Evolutionary conservation across 495 filamentous ascomycete species (phyloP).

Genomic region (Stereocaulon alpinum): DNA sequence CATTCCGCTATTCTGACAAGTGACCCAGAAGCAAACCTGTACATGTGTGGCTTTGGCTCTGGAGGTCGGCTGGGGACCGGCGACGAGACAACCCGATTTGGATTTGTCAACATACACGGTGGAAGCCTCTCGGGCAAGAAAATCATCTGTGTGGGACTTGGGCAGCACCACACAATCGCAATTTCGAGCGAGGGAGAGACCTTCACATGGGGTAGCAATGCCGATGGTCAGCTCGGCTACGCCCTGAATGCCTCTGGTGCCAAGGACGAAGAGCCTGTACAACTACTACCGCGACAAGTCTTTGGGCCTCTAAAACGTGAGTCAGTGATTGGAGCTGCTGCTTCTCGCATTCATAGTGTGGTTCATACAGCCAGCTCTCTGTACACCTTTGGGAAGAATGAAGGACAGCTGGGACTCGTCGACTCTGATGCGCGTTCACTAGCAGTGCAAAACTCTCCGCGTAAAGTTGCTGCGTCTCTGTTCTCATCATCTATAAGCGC

Average conservation of each 20-base stretch:
- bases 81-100: constrained; percentile 77
- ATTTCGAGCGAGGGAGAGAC: constrained; percentile 71
- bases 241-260: constrained; percentile 34
- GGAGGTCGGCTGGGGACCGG: constrained; percentile 86
- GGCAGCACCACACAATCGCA: constrained; percentile 84
- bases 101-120: constrained; percentile 67
- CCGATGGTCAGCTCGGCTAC: constrained; percentile 79
- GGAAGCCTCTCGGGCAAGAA: constrained; percentile 60
- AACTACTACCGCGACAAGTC: constrained; percentile 72
- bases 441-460: constrained; percentile 66
- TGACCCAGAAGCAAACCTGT: constrained; percentile 88
- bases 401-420: constrained; percentile 86
- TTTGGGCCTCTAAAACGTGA: constrained; percentile 88
- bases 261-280: constrained; percentile 50
- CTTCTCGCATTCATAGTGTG: constrained; percentile 86
- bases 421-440: constrained; percentile 90
- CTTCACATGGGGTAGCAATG: constrained; percentile 89
- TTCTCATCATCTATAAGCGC: constrained; percentile 67
- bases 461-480: constrained; percentile 78
- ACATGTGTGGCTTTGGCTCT: constrained; percentile 83
- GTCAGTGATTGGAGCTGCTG: constrained; percentile 66
- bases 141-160: constrained; percentile 63
- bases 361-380: constrained; percentile 72
- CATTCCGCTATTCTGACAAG: constrained; percentile 82
- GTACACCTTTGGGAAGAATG: constrained; percentile 92